A percentile compares a stretch with the other conserved stretches of the same genome.
phyloP scores from a whole-genome alignment of 2,329 filamentous ascomycete species.

The Gnomoniopsis smithogilvyi region DNA sequence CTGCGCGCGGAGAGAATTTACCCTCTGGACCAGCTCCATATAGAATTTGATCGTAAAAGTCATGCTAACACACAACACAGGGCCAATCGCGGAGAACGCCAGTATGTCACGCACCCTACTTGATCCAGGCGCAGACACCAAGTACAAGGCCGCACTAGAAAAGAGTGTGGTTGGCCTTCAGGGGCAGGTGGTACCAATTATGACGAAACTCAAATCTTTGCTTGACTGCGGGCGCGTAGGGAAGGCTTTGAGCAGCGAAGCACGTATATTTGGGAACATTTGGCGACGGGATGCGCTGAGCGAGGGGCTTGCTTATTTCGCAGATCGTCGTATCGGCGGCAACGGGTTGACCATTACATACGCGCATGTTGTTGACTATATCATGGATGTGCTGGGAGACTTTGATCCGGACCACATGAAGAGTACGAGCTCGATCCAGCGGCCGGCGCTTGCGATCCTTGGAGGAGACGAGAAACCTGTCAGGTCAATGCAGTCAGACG shows the following conservation, averaged over 20 bases:
- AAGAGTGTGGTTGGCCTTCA: constrained; percentile 47
- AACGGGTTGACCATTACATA: constrained; percentile 1
- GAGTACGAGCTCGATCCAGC: constrained; percentile 2
- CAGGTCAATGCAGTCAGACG: constrained; percentile 20
- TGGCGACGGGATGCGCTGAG: constrained; percentile 19
- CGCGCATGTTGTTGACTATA: constrained; percentile 6
- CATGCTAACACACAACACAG: too few relatives aligned
- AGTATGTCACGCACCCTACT: constrained; percentile 39
- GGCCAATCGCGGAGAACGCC: constrained; percentile 41
- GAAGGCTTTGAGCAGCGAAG: constrained; percentile 33
- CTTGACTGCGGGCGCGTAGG: constrained; percentile 41
- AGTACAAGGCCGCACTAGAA: constrained; percentile 29
- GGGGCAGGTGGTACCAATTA: constrained; percentile 35
- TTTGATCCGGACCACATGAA: background rate
- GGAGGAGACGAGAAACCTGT: background rate
- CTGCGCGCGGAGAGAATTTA: too few relatives aligned
- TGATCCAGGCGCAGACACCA: background rate
- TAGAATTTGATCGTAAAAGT: too few relatives aligned
- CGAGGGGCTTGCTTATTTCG: constrained; percentile 14
- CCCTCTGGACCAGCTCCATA: too few relatives aligned
- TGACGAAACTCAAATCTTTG: constrained; percentile 39
- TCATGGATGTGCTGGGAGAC: constrained; percentile 8
- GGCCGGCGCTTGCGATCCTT: background rate
- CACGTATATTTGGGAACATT: constrained; percentile 14
- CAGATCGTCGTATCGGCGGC: constrained; percentile 1